phyloP scores from a whole-genome alignment of 805 yeast genomes.

The Myxozyma kluyveri region DNA sequence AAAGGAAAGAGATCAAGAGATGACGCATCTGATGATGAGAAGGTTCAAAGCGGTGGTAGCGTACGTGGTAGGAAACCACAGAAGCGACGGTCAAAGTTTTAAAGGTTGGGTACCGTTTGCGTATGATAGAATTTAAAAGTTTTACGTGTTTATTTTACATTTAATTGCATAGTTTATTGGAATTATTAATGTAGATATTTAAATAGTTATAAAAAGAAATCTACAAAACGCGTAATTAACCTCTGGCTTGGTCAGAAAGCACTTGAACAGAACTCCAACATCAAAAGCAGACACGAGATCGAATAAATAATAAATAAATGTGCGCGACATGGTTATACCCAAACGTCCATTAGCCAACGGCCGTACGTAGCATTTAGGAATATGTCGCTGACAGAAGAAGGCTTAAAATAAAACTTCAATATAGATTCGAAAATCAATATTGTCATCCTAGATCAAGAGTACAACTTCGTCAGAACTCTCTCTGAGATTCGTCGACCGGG shows the following conservation, averaged over 20 bases:
- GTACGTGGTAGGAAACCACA: neutral
- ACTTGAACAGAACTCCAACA: too few relatives aligned
- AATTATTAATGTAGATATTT: neutral
- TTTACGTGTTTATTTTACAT: neutral
- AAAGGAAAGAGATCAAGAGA: slow-evolving; percentile 56
- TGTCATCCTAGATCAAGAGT: neutral
- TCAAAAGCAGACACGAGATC: too few relatives aligned
- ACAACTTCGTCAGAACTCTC: slow-evolving; percentile 41
- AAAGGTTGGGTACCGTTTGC: slow-evolving; percentile 15
- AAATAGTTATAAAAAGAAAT: neutral
- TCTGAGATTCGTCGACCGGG: slow-evolving; percentile 99
- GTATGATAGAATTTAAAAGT: neutral
- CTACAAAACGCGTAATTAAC: neutral
- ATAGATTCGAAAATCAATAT: neutral
- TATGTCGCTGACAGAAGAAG: slow-evolving; percentile 81
- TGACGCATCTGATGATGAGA: slow-evolving; percentile 46
- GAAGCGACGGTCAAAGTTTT: neutral
- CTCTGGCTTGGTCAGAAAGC: neutral
- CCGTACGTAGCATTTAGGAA: slow-evolving; percentile 99
- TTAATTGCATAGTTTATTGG: neutral
- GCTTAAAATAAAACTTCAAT: slow-evolving; percentile 34
- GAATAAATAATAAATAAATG: slow-evolving; percentile 46
- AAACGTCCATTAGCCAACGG: slow-evolving; percentile 90
- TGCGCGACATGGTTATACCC: slow-evolving; percentile 99
- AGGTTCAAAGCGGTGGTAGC: neutral